Conservation (phyloP, 2,329 filamentous ascomycete genomes). For the Alternaria sp. region DNA sequence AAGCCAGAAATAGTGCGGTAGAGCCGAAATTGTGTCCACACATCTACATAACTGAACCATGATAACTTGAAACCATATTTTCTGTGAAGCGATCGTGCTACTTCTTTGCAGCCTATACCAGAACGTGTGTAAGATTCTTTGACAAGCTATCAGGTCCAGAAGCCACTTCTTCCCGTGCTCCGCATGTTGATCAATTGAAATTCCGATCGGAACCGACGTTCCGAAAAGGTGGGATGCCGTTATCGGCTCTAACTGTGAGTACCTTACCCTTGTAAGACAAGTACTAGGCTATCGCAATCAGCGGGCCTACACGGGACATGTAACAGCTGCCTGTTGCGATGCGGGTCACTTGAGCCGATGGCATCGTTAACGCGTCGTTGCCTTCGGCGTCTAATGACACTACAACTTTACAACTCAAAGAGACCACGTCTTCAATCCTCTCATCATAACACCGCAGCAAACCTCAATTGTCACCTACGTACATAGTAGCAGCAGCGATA, state of each 20-base stretch:
- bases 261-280: conserved; percentile 9
- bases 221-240: conserved; percentile 11
- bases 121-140: background rate
- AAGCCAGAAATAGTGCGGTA: background rate
- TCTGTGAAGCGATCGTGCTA: background rate
- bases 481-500: background rate
- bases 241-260: conserved; percentile 8
- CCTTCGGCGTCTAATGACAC: background rate
- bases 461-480: background rate
- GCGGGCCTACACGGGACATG: background rate
- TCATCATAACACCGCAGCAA: background rate
- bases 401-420: background rate
- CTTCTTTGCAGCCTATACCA: background rate
- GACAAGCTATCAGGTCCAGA: background rate
- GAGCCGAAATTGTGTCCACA: background rate
- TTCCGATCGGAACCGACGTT: conserved; percentile 1
- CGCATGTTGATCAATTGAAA: background rate
- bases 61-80: background rate
- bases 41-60: background rate
- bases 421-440: background rate
- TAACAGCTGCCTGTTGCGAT: background rate
- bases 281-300: conserved; percentile 2
- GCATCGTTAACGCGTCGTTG: background rate
- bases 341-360: conserved; percentile 10
- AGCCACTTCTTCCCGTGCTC: background rate